Conservation (phyloP, 306 rosid genomes). For the Vigna mungo region DNA sequence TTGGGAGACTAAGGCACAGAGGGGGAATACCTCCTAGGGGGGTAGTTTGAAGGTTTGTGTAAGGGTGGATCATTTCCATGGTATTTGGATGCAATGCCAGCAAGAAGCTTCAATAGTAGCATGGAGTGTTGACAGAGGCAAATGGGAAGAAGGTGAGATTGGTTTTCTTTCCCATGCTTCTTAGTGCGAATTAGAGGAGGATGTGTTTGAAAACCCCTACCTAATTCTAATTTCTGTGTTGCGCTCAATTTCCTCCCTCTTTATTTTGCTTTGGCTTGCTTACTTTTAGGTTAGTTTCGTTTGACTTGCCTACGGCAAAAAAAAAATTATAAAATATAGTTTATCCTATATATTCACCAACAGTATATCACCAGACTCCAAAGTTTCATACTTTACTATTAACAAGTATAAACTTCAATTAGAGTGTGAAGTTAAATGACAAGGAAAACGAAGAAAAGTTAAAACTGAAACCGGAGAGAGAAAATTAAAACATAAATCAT, state of each 20-base stretch:
- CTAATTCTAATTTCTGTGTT: neutral
- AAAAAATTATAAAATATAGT: neutral
- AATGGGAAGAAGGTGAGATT: neutral
- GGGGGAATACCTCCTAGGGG: neutral
- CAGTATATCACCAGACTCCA: neutral
- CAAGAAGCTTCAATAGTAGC: neutral
- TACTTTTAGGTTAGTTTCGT: neutral
- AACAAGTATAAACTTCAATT: constrained; percentile 27
- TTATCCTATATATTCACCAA: constrained; percentile 8
- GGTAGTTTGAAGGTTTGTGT: neutral
- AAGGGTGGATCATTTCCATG: neutral
- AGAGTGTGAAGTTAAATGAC: constrained; percentile 23
- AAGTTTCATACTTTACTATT: neutral
- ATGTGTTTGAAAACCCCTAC: neutral
- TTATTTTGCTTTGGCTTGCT: neutral
- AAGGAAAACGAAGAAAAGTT: constrained; percentile 15
- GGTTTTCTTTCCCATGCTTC: neutral
- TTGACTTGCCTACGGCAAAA: neutral
- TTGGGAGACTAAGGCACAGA: neutral
- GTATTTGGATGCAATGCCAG: neutral
- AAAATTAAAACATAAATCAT: neutral
- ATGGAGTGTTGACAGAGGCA: neutral
- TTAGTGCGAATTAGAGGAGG: neutral
- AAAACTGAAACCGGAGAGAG: constrained; percentile 21
- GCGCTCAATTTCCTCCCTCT: neutral